Conservation (phyloP, 495 filamentous ascomycete genomes). For the Aspergillus kassunensis region DNA sequence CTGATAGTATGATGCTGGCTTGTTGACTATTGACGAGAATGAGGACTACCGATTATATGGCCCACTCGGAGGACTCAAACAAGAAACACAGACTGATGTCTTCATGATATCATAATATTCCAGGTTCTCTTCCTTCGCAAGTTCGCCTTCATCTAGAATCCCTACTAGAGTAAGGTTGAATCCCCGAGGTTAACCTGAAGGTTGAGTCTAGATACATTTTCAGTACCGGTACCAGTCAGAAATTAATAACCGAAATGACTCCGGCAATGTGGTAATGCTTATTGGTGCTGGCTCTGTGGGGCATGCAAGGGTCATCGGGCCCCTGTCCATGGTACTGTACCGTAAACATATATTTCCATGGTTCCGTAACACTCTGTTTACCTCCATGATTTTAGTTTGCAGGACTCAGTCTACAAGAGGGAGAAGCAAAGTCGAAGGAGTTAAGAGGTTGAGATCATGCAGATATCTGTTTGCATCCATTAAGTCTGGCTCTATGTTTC, state of each 20-base stretch:
- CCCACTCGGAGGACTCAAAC: not conserved
- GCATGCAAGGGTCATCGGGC: conserved; percentile 20
- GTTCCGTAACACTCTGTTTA: conserved; percentile 20
- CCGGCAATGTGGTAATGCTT: not conserved
- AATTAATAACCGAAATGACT: conserved; percentile 14
- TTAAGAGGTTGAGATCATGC: too few species aligned
- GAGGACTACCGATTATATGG: not conserved
- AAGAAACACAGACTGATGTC: conserved; percentile 3
- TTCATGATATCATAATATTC: conserved; percentile 3
- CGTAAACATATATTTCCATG: conserved; percentile 15
- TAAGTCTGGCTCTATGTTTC: too few species aligned
- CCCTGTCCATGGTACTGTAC: conserved; percentile 16
- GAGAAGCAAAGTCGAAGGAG: too few species aligned
- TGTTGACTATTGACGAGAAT: not conserved
- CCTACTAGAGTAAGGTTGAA: too few species aligned
- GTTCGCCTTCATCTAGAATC: too few species aligned
- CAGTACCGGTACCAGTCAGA: too few species aligned
- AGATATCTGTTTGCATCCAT: too few species aligned
- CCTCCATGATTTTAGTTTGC: too few species aligned
- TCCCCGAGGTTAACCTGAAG: too few species aligned
- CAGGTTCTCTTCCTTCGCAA: too few species aligned
- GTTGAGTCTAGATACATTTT: too few species aligned
- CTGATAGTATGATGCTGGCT: not conserved
- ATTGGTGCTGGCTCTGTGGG: conserved; percentile 6
- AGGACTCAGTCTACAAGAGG: too few species aligned